Base-by-base conservation (phyloP, 1,139 yeast species). In the Zygosaccharomyces pseudobailii region DNA sequence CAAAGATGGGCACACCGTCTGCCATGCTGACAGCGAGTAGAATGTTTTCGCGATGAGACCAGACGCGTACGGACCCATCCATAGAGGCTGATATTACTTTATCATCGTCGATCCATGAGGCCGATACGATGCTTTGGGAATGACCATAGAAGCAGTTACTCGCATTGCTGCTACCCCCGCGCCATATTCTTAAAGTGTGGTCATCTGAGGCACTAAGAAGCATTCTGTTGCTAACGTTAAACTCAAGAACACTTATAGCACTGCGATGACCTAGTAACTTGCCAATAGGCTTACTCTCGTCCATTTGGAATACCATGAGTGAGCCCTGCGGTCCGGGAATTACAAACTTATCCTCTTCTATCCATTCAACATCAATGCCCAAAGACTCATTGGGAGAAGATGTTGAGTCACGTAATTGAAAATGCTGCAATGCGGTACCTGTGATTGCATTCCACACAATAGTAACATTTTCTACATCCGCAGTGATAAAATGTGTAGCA, bases 141-240 rank as follows among this genome's bases (percentile, higher is more conserved):
- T 82, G 87, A 0, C 79, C 80, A 5, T 58, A 46, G 36, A 76
- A 58, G 3, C 73, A 65, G 47, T 73, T 71, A 19, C 69, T 59
- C 19, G 73, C 65, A 46, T 76, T 79, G 20, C 79, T 67, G 24
- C 80, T 75, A 21, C 77, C 75, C 27, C 87, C 81, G 57, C 74
- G 76, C 96, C 96, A 89, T 13, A 88, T 71, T 56, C 87, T 77
- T 7, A 88, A 73, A 0, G 77, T 70, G 48, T 78, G 76, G 61
- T 89, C 96, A 61, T 87, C 95, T 2, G 94, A 82, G 10, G 87
- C 82, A 1, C 90, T 80, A 1, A 88, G 82, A 39, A 89, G 71
- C 36, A 83, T 64, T 53, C 78, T 79, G 4, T 77, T 69, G 2
- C 65, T 62, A 2, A 64, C 54, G 55, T 83, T 80, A 62, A 83